A percentile compares a stretch with the other conserved stretches of the same genome.
phyloP scores from a whole-genome alignment of 192 early-diverging fungal genomes.

The Spinellus fusiger region DNA sequence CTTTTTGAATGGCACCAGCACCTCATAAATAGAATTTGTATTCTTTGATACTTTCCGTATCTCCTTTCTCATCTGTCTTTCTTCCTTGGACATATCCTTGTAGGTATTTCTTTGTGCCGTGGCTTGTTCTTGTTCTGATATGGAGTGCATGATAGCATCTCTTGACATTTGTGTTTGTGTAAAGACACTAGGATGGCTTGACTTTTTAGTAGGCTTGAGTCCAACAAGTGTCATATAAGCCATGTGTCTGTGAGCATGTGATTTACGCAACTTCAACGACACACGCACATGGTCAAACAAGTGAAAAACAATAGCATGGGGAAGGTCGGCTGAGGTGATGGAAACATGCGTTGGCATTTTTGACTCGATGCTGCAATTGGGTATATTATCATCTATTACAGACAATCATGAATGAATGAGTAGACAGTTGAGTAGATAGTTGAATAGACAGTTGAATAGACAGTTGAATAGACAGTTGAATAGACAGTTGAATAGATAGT shows the following conservation, averaged over 20 bases:
- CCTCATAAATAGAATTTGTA: conserved; percentile 28
- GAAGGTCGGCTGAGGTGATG: conserved; percentile 30
- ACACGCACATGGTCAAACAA: conserved; percentile 64
- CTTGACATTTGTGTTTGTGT: conserved; percentile 18
- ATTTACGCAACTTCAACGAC: conserved; percentile 48
- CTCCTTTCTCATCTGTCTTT: neutral
- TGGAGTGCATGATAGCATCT: conserved; percentile 17
- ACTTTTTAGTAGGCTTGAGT: conserved; percentile 26
- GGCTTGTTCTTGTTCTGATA: neutral
- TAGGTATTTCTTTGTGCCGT: neutral
- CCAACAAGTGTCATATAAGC: conserved; percentile 62
- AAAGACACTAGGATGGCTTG: neutral
- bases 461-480: no score
- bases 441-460: no score
- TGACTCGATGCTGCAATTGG: conserved; percentile 35
- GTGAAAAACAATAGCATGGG: conserved; percentile 39
- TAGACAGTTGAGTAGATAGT: no score
- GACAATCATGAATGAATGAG: no score
- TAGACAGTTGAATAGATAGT: no score
- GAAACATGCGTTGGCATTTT: conserved; percentile 45
- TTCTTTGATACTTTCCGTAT: conserved; percentile 2
- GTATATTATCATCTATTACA: conserved; percentile 15
- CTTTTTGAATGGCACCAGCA: conserved; percentile 40
- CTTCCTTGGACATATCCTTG: conserved; percentile 1
- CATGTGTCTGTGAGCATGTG: conserved; percentile 54